Evolutionary conservation across 768 basidiomycete genomes (phyloP), one percentile per base, ranked within the genome.

Genomic region (Rhodotorula diobovata): DNA sequence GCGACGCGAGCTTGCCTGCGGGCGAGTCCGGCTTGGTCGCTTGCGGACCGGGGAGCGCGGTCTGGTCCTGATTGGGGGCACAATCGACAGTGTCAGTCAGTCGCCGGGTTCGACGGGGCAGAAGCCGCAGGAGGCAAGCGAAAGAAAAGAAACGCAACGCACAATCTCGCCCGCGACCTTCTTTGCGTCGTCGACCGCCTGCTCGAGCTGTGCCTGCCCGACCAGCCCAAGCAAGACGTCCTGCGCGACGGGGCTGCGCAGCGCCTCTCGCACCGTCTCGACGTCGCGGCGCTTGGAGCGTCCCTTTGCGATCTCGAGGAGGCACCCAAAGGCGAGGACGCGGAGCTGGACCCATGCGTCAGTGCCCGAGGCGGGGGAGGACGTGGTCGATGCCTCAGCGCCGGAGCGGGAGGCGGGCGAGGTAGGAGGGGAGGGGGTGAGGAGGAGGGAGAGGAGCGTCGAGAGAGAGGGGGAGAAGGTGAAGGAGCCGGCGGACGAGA

Each of bases 1-100:
- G 79, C 14, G 77, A 65, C 34, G 79, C 79, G 37, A 82, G 72
- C 9, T 71, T 28, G 48, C 35, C 20, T 1, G 61, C 51, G 20
- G 66, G 67, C 4, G 73, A 65, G 20, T 46, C 25, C 4, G 65
- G 41, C 10, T 60, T 48, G 4, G 41, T 43, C 41, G 67, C 45
- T 25, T 35, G 18, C 10, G 60, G 51, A 0, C 64, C 30, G 12
- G 63, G 54, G 37, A 68, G 72, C 7, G 63, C 67, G 10, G 67
- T 65, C 32, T 69, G 68, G 60, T 70, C 69, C 73, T 70, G 65
- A n/a, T n/a, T n/a, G n/a, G n/a, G n/a, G n/a, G n/a, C n/a, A n/a
- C n/a, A 28, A 46, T 39, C 9, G 1, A 15, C 28, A 30, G 21
- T 16, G 28, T 66, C n/a, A 54, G 53, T 16, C 3, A 21, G 18